Evolutionary conservation across 805 yeast genomes (phyloP).

Genomic region (Saturnispora dispora): DNA sequence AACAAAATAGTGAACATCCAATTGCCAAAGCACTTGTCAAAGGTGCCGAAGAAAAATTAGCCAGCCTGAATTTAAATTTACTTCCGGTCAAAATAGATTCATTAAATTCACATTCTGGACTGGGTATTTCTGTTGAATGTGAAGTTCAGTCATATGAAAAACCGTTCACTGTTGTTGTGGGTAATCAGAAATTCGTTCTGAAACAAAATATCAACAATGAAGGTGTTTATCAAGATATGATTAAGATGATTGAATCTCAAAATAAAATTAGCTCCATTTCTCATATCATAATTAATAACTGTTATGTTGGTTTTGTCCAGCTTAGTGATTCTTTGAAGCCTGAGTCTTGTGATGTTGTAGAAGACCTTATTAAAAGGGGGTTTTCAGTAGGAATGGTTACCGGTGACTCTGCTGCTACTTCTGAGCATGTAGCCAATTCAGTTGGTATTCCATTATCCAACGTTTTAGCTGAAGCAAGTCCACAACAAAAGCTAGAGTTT

Average conservation of each 20-base stretch:
- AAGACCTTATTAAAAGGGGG: slow-evolving; percentile 41
- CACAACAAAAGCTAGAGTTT: slow-evolving; percentile 64
- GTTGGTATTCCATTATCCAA: slow-evolving; percentile 58
- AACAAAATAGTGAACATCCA: slow-evolving; percentile 78
- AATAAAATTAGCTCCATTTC: slow-evolving; percentile 19
- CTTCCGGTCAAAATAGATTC: slow-evolving; percentile 22
- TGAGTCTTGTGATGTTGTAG: slow-evolving; percentile 54
- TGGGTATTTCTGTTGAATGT: slow-evolving; percentile 32
- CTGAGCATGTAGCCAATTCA: slow-evolving; percentile 51
- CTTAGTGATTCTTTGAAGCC: slow-evolving; percentile 59
- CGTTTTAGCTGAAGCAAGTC: slow-evolving; percentile 69
- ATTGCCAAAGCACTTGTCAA: slow-evolving; percentile 61
- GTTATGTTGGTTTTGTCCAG: slow-evolving; percentile 55
- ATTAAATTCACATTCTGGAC: slow-evolving; percentile 34
- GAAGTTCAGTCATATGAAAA: slow-evolving; percentile 17
- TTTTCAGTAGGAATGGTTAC: slow-evolving; percentile 76
- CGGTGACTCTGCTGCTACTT: slow-evolving; percentile 68
- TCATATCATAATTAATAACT: slow-evolving; percentile 44
- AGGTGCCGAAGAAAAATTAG: slow-evolving; percentile 17
- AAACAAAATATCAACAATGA: slow-evolving; percentile 17
- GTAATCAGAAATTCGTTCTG: slow-evolving; percentile 39
- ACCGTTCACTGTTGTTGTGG: slow-evolving; percentile 35
- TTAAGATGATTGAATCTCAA: slow-evolving; percentile 7
- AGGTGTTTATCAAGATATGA: slow-evolving; percentile 13
- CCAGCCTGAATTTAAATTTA: not conserved